A percentile compares a stretch with the other conserved stretches of the same genome.
These are phyloP conservation scores for Zygotorulaspora mrakii DNA, from an alignment of 1,139 yeast genomes.

Conservation along the genomic window DNA sequence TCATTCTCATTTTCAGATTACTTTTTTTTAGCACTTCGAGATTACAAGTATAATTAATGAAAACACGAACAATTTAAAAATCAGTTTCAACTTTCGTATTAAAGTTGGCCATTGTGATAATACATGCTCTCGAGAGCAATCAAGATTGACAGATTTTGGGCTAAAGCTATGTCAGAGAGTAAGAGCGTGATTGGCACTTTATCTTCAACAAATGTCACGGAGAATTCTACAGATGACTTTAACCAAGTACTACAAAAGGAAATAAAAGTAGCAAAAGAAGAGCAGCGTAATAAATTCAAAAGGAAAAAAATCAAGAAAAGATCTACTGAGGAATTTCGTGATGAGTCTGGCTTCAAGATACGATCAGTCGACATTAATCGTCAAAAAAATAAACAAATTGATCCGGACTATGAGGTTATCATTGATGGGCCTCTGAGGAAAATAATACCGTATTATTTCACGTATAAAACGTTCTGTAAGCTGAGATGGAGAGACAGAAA, in stretches of 20 bases:
- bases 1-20: too few relatives aligned
- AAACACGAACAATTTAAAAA: neutral
- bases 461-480: constrained; percentile 88
- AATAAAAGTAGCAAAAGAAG: constrained; percentile 14
- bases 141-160: neutral
- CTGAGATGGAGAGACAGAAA: constrained; percentile 84
- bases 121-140: constrained; percentile 7
- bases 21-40: too few relatives aligned
- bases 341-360: constrained; percentile 33
- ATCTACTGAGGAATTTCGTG: constrained; percentile 26
- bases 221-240: constrained; percentile 8
- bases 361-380: constrained; percentile 29
- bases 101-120: neutral
- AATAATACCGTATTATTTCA: constrained; percentile 81
- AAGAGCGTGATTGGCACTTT: neutral
- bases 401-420: constrained; percentile 35
- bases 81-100: neutral
- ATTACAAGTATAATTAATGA: too few relatives aligned
- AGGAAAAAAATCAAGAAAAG: constrained; percentile 19
- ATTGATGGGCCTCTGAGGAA: constrained; percentile 63
- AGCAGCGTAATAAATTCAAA: constrained; percentile 13
- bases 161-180: constrained; percentile 3
- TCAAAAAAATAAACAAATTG: constrained; percentile 29
- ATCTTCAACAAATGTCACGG: neutral
- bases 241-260: constrained; percentile 14